Evolutionary conservation across 1,139 yeast species (phyloP).

Genomic region (Magnusiomyces paraingens): DNA sequence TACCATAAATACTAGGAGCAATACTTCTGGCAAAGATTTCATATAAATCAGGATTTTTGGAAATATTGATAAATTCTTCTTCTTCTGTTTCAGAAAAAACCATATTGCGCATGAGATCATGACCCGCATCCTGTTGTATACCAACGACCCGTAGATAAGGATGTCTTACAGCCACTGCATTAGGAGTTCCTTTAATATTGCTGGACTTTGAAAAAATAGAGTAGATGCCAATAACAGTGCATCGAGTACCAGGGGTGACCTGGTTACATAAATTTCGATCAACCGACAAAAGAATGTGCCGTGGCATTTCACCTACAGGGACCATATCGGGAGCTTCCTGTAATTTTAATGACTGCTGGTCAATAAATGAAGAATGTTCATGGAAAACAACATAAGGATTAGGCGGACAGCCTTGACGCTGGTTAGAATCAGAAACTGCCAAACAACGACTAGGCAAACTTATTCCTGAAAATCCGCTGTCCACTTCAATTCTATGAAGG

Average conservation of each 20-base stretch:
- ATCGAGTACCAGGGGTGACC: conserved; percentile 93
- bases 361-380: conserved; percentile 85
- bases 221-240: conserved; percentile 86
- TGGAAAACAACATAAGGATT: conserved; percentile 94
- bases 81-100: conserved; percentile 90
- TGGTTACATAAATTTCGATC: conserved; percentile 86
- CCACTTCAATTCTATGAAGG: conserved; percentile 58
- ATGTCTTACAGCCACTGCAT: conserved; percentile 81
- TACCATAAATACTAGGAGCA: conserved; percentile 96
- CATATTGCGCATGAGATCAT: conserved; percentile 47
- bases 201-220: conserved; percentile 75
- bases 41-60: conserved; percentile 78
- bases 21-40: conserved; percentile 81
- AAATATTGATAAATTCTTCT: conserved; percentile 75
- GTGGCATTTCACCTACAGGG: conserved; percentile 98
- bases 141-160: conserved; percentile 89
- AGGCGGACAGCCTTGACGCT: conserved; percentile 62
- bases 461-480: conserved; percentile 73
- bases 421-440: conserved; percentile 47
- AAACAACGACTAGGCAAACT: conserved; percentile 69
- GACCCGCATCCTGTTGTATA: conserved; percentile 73
- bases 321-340: conserved; percentile 98
- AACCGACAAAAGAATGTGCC: conserved; percentile 81
- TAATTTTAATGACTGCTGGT: conserved; percentile 86
- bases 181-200: conserved; percentile 39